Evolutionary conservation across 305 asterid species (phyloP).

Genomic region (Fraxinus latifolia): DNA sequence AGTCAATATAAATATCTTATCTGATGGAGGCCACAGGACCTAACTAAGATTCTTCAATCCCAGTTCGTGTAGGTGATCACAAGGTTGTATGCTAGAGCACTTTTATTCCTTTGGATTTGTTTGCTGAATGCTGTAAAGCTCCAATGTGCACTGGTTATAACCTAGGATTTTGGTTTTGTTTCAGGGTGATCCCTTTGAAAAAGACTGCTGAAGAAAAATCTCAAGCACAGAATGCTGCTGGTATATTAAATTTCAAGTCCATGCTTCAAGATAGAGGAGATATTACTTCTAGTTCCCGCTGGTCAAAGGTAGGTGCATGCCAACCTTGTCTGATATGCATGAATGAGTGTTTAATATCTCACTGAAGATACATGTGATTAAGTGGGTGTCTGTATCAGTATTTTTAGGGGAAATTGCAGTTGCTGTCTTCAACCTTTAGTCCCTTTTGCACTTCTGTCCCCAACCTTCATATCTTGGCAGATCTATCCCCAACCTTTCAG

Average conservation of each 20-base stretch:
- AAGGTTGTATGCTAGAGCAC: neutral
- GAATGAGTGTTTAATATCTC: neutral
- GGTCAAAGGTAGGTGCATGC: slow-evolving; percentile 74
- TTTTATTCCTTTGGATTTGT: slow-evolving; percentile 11
- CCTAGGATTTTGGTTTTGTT: slow-evolving; percentile 23
- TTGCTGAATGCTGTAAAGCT: slow-evolving; percentile 11
- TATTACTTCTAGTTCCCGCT: slow-evolving; percentile 64
- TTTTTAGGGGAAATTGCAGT: neutral
- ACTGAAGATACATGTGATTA: neutral
- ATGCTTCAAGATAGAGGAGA: slow-evolving; percentile 77
- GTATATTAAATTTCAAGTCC: slow-evolving; percentile 63
- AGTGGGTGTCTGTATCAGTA: neutral
- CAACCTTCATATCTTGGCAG: neutral
- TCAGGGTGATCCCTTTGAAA: slow-evolving; percentile 69
- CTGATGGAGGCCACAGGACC: neutral
- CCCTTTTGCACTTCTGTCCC: neutral
- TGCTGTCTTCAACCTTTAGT: neutral
- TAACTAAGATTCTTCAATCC: neutral
- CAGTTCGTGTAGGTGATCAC: neutral
- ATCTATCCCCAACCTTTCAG: neutral
- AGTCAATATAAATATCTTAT: neutral
- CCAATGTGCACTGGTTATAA: slow-evolving; percentile 22
- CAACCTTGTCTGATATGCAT: slow-evolving; percentile 3
- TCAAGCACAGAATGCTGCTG: slow-evolving; percentile 72
- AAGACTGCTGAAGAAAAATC: slow-evolving; percentile 77